phyloP scores from a whole-genome alignment of 225 moss, liverwort and hornwort species.

The Antitrichia curtipendula region DNA sequence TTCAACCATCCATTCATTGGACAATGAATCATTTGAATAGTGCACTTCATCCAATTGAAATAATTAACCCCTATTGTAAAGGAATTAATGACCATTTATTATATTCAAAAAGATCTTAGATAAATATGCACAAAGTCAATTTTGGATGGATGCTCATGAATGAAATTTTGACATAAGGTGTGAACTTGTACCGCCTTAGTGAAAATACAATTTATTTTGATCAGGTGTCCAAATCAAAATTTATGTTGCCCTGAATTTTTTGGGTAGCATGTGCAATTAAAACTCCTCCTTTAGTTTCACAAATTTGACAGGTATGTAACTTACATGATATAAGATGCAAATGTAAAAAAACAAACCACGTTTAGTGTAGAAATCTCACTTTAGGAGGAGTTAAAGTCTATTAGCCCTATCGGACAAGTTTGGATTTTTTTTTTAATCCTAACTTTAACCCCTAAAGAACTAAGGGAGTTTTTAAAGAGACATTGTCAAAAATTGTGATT shows the following conservation, averaged over 20 bases:
- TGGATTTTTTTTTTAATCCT: too few species aligned
- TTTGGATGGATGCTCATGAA: accelerated
- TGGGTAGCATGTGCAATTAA: background rate
- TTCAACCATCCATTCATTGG: background rate
- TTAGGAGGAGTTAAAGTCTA: accelerated
- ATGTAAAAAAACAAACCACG: too few species aligned
- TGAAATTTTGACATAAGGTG: background rate
- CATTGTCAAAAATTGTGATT: too few species aligned
- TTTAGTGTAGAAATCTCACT: background rate
- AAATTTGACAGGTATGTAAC: background rate
- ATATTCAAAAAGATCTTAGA: background rate
- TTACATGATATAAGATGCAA: background rate
- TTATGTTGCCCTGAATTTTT: background rate
- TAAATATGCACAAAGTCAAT: accelerated
- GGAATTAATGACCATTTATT: background rate
- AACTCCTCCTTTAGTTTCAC: accelerated
- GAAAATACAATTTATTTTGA: background rate
- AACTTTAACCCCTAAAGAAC: too few species aligned
- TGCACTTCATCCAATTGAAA: background rate
- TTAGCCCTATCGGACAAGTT: too few species aligned
- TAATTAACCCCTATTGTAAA: background rate
- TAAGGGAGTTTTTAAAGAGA: too few species aligned
- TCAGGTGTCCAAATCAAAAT: background rate
- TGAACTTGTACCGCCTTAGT: accelerated
- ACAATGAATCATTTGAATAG: background rate